Base-by-base conservation (phyloP, 2,329 filamentous ascomycete genomes). In the Fusarium sp. region DNA sequence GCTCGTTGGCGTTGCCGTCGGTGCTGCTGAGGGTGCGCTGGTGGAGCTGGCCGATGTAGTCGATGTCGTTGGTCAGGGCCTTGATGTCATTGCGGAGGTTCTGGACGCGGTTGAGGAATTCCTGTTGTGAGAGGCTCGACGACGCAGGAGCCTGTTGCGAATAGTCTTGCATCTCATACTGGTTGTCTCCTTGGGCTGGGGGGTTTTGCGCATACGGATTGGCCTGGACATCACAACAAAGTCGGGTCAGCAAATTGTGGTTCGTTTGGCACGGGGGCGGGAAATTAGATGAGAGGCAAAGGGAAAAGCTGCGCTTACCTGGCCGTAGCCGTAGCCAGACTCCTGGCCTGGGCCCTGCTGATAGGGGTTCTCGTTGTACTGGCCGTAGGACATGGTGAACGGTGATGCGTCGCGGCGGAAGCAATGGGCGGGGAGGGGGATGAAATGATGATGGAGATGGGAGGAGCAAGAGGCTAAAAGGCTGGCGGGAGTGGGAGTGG, bases 21-120 rank as follows among this genome's bases (percentile, higher is more conserved):
- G 90, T 86, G 65, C 90, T 90, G 70, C 88, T 86, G 30, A 95
- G 86, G 27, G 91, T 87, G 76, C 90, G 90, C 83, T 94, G 91
- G 81, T 95, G 92, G 58, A 93, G 84, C 60, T 86, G 86, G 46
- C 87, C 88, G 72, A 95, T 92, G 74, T 89, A 83, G 73, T 89
- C 85, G 75, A 95, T 89, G 76, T 91, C 89, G 46, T 82, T 84
- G n/a, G 88, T 89, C 60, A 95, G 86, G 48, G 86, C 85, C 65
- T 87, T 85, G 78, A 95, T 93, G 73, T 93, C 87, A 73, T 86
- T 84, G 80, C 92, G 92, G 65, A 91, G 86, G 73, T 86, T 87
- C 73, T 89, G 85, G 70, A 94, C 89, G 79, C 90, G 90, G 73
- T 84, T 79, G 69, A 94, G 86, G 82, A 92, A 94, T 70, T 92